Evolutionary conservation across 345 rosid genomes (phyloP), one percentile per base, ranked within the genome.

Genomic region (Excoecaria agallocha): DNA sequence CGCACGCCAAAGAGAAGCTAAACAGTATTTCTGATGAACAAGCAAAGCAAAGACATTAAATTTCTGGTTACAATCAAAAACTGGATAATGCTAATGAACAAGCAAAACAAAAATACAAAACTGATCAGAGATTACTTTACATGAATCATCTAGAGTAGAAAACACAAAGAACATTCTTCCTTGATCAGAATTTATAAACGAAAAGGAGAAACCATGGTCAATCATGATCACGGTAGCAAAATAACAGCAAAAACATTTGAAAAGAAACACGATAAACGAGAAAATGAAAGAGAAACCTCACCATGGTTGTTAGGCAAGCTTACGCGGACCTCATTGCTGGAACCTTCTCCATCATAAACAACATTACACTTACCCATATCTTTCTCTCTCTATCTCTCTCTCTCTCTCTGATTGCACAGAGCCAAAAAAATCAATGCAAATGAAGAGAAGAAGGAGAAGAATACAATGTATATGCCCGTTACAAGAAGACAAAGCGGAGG

Each of bases 251-350:
- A 17, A 51, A 17, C 2, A 17, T 4, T 8, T 6, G 25, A 48
- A 19, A 48, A 38, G 12, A 37, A 12, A 3, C 30, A 30, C 30
- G 30, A 30, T 30, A 30, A 30, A 30, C 30, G 30, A 30, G 30
- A n/a, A 70, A 25, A 38, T 15, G 8, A 39, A 37, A 30, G 56
- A 58, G 22, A 57, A 17, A 24, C 50, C 1, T 22, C 8, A 76
- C 78, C 69, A 39, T 61, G 74, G 61, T 75, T 2, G 78, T 12
- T 38, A 45, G 52, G 58, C 38, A 46, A 51, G n/a, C 43, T 61
- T 37, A 49, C 59, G 11, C 3, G 58, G 25, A 61, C 50, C 37
- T 37, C 62, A 22, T 38, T 63, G 35, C 51, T 63, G 12, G 76
- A 54, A 41, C 41, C 39, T 6, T 52, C 25, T 1, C 10, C 41